A percentile compares a stretch with the other conserved stretches of the same genome.
Evolutionary conservation across 2,329 filamentous ascomycete species (phyloP).

Genomic region (Mycosphaerella arachidis): DNA sequence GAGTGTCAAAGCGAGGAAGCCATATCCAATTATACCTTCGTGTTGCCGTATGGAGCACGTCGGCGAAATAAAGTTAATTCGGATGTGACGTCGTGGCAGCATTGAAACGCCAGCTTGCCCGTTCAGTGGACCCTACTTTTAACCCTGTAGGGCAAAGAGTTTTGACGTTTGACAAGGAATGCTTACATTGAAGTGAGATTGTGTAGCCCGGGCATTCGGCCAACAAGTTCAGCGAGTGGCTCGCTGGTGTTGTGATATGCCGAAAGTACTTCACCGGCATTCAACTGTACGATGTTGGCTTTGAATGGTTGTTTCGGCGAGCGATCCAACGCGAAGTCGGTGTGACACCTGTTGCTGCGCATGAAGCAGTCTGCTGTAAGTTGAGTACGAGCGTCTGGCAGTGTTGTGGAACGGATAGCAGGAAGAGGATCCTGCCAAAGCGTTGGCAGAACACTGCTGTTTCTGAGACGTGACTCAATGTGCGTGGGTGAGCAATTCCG

Average conservation of each 20-base stretch:
- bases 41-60: not conserved
- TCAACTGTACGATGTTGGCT: not conserved
- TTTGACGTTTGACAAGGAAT: not conserved
- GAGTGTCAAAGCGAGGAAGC: not conserved
- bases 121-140: not conserved
- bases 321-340: not conserved
- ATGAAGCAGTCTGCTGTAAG: not conserved
- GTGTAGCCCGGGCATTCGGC: not conserved
- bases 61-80: not conserved
- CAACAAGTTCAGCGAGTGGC: not conserved
- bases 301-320: not conserved
- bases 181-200: not conserved
- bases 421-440: not conserved
- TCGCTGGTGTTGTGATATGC: not conserved
- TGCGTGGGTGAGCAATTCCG: not conserved
- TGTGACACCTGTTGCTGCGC: not conserved
- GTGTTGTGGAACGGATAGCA: not conserved
- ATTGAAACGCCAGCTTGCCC: not conserved
- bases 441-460: not conserved
- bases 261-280: not conserved
- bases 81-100: not conserved
- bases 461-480: not conserved
- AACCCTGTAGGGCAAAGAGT: not conserved
- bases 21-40: not conserved
- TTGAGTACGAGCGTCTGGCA: not conserved